phyloP scores from a whole-genome alignment of 2,329 filamentous ascomycete genomes.

The Kalmusia sp. region DNA sequence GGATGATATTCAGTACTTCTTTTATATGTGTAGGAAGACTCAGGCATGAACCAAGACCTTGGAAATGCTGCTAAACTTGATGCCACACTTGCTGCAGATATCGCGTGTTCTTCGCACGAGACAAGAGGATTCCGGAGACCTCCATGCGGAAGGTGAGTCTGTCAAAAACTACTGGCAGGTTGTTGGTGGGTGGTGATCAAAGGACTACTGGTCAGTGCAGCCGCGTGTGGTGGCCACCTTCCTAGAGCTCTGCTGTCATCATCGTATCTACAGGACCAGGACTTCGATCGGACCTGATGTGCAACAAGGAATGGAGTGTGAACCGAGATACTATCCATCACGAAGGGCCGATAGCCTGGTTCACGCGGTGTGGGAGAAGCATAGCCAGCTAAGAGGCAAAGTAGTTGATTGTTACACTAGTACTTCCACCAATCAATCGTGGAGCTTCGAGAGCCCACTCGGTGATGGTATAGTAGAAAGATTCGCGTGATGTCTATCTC shows the following conservation, averaged over 20 bases:
- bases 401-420: too few species aligned
- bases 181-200: background rate
- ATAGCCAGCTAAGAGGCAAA: too few species aligned
- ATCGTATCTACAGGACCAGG: background rate
- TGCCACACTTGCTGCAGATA: background rate
- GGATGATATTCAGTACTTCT: background rate
- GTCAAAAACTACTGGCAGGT: background rate
- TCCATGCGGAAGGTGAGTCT: background rate
- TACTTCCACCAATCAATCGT: too few species aligned
- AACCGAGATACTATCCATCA: too few species aligned
- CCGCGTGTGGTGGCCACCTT: background rate
- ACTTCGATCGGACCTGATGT: slow-evolving; percentile 2
- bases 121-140: background rate
- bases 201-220: background rate
- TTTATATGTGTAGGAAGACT: background rate
- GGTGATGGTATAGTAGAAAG: too few species aligned
- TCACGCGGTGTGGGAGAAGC: too few species aligned
- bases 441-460: too few species aligned
- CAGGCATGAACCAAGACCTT: background rate
- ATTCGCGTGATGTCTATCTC: too few species aligned
- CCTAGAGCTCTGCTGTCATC: background rate
- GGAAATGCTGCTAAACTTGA: background rate
- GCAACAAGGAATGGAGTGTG: background rate
- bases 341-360: too few species aligned
- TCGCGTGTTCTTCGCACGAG: background rate